phyloP scores from a whole-genome alignment of 2,329 filamentous ascomycete genomes.

The Pestalotiopsis fici region DNA sequence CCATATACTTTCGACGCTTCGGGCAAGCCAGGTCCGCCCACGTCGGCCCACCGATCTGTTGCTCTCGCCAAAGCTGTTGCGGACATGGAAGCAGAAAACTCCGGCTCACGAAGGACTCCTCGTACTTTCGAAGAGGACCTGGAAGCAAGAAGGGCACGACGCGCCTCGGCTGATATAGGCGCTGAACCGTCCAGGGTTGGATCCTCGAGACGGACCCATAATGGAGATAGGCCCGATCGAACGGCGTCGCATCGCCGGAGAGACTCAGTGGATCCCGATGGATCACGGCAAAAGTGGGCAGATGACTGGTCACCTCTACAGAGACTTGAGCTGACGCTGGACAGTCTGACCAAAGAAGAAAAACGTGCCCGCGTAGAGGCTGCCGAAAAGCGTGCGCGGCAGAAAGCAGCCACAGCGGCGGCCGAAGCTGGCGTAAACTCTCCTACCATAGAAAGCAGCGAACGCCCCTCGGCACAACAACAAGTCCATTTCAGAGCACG shows the following conservation, averaged over 20 bases:
- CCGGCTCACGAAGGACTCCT: conserved; percentile 29
- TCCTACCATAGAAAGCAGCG: conserved; percentile 14
- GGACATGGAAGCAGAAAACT: conserved; percentile 32
- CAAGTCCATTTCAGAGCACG: conserved; percentile 34
- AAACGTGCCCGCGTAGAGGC: conserved; percentile 83
- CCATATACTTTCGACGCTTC: conserved; percentile 31
- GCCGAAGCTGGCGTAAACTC: conserved; percentile 20
- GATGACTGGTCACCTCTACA: conserved; percentile 88
- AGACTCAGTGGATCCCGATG: conserved; percentile 37
- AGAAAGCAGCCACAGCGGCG: conserved; percentile 50
- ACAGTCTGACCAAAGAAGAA: conserved; percentile 94
- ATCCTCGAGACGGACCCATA: conserved; percentile 25
- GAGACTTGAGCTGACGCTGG: conserved; percentile 86
- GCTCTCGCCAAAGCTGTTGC: conserved; percentile 17
- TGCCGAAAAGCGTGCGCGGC: conserved; percentile 73
- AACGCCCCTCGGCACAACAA: conserved; percentile 25
- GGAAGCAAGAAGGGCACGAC: conserved; percentile 8
- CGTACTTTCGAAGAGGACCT: conserved; percentile 28
- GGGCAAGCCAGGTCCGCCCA: conserved; percentile 28
- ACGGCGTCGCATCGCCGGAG: conserved; percentile 32
- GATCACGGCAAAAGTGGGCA: conserved; percentile 63
- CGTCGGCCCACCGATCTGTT: conserved; percentile 24
- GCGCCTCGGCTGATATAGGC: conserved; percentile 6
- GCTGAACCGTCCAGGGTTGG: conserved; percentile 20
- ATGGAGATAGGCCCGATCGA: conserved; percentile 26